Evolutionary conservation across 345 rosid genomes (phyloP).

Genomic region (Cardamine occulta): DNA sequence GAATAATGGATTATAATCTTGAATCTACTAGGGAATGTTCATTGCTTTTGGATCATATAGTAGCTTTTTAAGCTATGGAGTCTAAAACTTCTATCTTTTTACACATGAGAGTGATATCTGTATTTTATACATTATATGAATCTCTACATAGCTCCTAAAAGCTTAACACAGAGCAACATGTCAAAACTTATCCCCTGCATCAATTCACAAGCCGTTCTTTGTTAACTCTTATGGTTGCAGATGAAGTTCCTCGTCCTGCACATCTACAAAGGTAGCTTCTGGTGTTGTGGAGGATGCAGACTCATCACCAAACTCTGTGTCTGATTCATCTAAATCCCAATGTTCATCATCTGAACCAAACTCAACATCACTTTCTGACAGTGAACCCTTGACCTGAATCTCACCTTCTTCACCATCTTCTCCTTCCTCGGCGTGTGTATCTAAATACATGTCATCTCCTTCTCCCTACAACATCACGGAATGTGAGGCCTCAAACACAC

Average conservation of each 20-base stretch:
- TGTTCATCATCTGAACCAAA: constrained; percentile 38
- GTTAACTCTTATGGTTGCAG: constrained; percentile 15
- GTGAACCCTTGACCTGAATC: constrained; percentile 21
- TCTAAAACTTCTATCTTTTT: too few relatives aligned
- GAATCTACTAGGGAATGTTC: background rate
- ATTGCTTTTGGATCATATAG: background rate
- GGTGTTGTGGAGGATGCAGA: constrained; percentile 22
- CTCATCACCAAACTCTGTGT: constrained; percentile 24
- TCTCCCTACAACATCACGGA: constrained; percentile 50
- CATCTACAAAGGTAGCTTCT: constrained; percentile 24
- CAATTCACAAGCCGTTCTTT: constrained; percentile 2
- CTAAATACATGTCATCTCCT: constrained; percentile 48
- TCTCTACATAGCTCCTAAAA: too few relatives aligned
- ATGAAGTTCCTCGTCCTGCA: constrained; percentile 10
- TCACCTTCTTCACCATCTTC: constrained; percentile 39
- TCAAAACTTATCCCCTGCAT: background rate
- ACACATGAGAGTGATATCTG: too few relatives aligned
- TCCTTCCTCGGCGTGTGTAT: constrained; percentile 46
- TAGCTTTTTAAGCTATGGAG: too few relatives aligned
- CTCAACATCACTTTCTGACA: constrained; percentile 33
- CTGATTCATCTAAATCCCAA: constrained; percentile 40
- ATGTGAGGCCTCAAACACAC: constrained; percentile 15
- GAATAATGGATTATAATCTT: too few relatives aligned
- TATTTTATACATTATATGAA: too few relatives aligned
- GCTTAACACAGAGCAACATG: too few relatives aligned